These are phyloP conservation scores for Achaetomiella virescens DNA, from an alignment of 495 filamentous ascomycete species.

Conservation along the genomic window DNA sequence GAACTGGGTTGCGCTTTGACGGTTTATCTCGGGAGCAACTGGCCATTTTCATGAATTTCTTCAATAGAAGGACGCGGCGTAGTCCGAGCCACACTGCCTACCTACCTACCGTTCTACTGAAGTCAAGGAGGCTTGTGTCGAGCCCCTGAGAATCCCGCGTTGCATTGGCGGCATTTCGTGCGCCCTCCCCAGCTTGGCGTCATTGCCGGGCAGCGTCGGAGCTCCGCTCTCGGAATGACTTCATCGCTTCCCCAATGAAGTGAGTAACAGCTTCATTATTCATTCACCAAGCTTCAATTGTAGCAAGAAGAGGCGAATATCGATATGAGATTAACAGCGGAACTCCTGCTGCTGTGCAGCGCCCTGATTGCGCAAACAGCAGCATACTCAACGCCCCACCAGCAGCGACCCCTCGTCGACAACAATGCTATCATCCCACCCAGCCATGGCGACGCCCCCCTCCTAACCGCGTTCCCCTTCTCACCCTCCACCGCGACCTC, in stretches of 20 bases:
- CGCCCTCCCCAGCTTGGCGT: neutral
- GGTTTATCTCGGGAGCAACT: too few relatives aligned
- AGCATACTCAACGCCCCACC: neutral
- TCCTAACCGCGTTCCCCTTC: slow-evolving; percentile 45
- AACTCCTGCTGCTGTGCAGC: slow-evolving; percentile 12
- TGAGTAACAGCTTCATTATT: neutral
- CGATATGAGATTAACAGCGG: slow-evolving; percentile 13
- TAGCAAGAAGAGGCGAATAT: neutral
- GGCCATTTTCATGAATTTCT: too few relatives aligned
- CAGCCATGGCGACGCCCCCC: slow-evolving; percentile 13
- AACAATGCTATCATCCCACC: neutral
- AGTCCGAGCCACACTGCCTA: too few relatives aligned
- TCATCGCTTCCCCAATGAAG: slow-evolving; percentile 1
- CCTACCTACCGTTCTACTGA: too few relatives aligned
- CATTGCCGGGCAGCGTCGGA: neutral
- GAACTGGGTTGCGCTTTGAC: too few relatives aligned
- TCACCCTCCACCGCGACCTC: slow-evolving; percentile 70
- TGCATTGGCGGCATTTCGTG: too few relatives aligned
- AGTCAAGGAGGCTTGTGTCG: too few relatives aligned
- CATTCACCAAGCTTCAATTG: neutral
- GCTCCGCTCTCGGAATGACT: slow-evolving; percentile 7
- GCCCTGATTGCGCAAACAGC: neutral
- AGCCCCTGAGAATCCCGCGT: too few relatives aligned
- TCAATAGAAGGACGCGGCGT: too few relatives aligned
- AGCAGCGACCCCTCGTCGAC: neutral